A percentile compares a stretch with the other conserved stretches of the same genome.
Evolutionary conservation across 768 basidiomycete species (phyloP).

Genomic region (Tephrocybe sp.): DNA sequence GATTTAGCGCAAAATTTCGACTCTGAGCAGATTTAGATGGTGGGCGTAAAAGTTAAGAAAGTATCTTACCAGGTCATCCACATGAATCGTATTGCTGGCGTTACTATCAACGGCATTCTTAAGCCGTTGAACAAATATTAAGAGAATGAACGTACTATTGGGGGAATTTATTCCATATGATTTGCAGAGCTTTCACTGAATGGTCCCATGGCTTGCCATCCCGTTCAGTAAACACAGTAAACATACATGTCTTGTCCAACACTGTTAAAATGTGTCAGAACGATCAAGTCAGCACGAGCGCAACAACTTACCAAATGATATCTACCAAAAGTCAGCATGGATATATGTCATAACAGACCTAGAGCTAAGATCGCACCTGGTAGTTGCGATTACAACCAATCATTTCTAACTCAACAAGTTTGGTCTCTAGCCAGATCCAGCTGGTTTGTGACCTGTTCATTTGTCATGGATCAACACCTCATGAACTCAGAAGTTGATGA

Average conservation of each 20-base stretch:
- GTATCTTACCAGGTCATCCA: constrained; percentile 72
- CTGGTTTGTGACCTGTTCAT: constrained; percentile 75
- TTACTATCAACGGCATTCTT: constrained; percentile 35
- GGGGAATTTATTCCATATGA: constrained; percentile 86
- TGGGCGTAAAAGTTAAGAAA: background rate
- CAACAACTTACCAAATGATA: constrained; percentile 56
- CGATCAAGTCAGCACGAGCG: background rate
- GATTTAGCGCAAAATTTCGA: constrained; percentile 87
- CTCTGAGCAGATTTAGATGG: constrained; percentile 36
- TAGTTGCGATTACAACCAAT: constrained; percentile 69
- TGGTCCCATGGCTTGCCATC: constrained; percentile 76
- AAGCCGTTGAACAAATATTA: background rate
- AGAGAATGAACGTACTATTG: constrained; percentile 54
- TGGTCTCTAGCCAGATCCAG: constrained; percentile 89
- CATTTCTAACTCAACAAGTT: constrained; percentile 85
- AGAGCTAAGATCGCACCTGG: too few relatives aligned
- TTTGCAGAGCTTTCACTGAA: constrained; percentile 77
- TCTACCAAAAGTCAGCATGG: constrained; percentile 30
- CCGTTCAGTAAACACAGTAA: constrained; percentile 75
- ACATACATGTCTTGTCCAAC: constrained; percentile 87
- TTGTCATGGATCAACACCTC: background rate
- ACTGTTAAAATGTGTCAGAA: constrained; percentile 38
- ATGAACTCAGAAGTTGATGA: background rate
- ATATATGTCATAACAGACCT: constrained; percentile 8
- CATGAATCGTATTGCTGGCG: constrained; percentile 76